phyloP scores from a whole-genome alignment of 177 flowering plant genomes.

The Telopea speciosissima region DNA sequence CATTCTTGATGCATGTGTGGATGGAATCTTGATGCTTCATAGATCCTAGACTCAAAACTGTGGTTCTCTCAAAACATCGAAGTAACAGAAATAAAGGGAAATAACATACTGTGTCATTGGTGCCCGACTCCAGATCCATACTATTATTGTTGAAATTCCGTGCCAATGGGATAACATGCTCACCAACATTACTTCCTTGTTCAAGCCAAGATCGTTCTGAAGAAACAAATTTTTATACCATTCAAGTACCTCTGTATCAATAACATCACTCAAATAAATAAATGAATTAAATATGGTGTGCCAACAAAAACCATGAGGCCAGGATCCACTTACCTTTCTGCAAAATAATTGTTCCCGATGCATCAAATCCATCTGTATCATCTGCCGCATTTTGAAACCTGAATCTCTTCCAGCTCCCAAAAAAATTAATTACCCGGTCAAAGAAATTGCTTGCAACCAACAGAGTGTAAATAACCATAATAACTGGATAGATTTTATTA shows the following conservation, averaged over 20 bases:
- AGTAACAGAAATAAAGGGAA: neutral
- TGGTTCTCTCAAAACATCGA: neutral
- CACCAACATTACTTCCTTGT: constrained; percentile 74
- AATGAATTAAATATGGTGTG: no score
- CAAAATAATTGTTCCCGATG: constrained; percentile 86
- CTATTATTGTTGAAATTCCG: constrained; percentile 59
- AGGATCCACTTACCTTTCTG: constrained; percentile 59
- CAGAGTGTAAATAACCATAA: constrained; percentile 91
- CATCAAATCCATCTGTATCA: constrained; percentile 89
- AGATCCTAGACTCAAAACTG: neutral
- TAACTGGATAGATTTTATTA: constrained; percentile 92
- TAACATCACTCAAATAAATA: neutral
- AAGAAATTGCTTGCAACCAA: constrained; percentile 94
- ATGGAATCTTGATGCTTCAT: neutral
- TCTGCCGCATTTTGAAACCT: constrained; percentile 76
- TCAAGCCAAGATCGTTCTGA: constrained; percentile 59
- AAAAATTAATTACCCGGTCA: constrained; percentile 66
- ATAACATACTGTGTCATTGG: constrained; percentile 33
- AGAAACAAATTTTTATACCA: neutral
- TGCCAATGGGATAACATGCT: constrained; percentile 61
- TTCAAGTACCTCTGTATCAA: neutral
- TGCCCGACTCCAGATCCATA: constrained; percentile 59
- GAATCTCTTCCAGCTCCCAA: constrained; percentile 91
- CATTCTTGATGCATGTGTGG: no score
- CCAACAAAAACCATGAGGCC: neutral